Evolutionary conservation across 371 early-diverging fungal genomes (phyloP).

Genomic region (Mortierella sp.): DNA sequence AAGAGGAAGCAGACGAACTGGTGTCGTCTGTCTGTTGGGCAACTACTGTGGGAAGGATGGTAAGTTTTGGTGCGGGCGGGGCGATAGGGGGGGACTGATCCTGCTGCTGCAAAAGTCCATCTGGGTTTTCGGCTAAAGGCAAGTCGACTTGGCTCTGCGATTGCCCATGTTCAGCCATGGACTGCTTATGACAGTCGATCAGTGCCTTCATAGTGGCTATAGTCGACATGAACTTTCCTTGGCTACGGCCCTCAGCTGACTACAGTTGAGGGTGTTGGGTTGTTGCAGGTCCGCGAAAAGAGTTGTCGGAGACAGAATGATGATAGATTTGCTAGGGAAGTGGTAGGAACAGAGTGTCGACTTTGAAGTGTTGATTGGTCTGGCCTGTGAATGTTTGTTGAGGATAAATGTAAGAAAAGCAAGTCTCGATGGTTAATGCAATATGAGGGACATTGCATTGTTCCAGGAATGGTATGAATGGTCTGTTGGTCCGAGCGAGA

Average conservation of each 20-base stretch:
- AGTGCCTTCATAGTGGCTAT: slow-evolving; percentile 24
- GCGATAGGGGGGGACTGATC: background rate
- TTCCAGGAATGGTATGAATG: too few relatives aligned
- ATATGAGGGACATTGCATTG: too few relatives aligned
- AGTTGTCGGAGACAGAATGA: slow-evolving; percentile 22
- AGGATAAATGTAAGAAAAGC: too few relatives aligned
- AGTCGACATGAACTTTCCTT: slow-evolving; percentile 21
- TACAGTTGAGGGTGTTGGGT: slow-evolving; percentile 8
- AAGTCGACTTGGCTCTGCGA: background rate
- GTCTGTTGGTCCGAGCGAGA: too few relatives aligned
- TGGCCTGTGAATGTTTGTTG: background rate
- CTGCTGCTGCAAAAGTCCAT: background rate
- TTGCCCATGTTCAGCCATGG: background rate
- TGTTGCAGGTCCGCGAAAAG: slow-evolving; percentile 1
- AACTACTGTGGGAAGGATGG: background rate
- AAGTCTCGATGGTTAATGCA: too few relatives aligned
- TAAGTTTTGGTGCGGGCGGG: slow-evolving; percentile 1
- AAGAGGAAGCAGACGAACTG: slow-evolving; percentile 35
- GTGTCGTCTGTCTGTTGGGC: background rate
- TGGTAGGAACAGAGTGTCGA: background rate
- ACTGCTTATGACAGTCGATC: slow-evolving; percentile 14
- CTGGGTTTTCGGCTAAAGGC: too few relatives aligned
- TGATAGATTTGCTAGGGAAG: background rate
- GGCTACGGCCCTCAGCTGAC: slow-evolving; percentile 25
- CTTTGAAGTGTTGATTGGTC: background rate